Base-by-base conservation (phyloP, 306 rosid species). In the Cucurbita argyrosperma region DNA sequence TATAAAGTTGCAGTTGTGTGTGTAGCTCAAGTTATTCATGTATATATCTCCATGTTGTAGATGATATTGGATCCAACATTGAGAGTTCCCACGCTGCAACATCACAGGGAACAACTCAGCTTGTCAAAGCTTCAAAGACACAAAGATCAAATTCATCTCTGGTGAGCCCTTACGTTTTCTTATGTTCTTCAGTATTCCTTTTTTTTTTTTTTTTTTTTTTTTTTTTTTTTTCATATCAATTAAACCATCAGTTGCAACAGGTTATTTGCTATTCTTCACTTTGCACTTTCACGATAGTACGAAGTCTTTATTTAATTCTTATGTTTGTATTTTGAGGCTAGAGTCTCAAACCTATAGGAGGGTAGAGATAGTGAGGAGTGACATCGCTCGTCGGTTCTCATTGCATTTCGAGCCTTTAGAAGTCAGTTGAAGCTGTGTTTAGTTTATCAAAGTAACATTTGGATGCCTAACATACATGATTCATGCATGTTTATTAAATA, bases 61-160 rank as follows among this genome's bases (percentile, higher is more conserved):
- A 90, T 85, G 97, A 93, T 74, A 83, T 93, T 58, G 94, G 93
- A 68, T 78, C 96, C 85, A 87, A 93, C 81, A 81, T 90, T 15
- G 97, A 89, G 83, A 58, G 88, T 73, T 68, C 98, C 21, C 98
- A 93, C 5, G 88, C 84, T 62, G 92, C 98, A 26, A 93, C 93
- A 38, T 76, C 64, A 30, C 98, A 90, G 81, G 98, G 80, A 63
- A 90, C 70, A 56, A 62, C 98, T 37, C 94, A 93, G 55, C 96
- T 93, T 56, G 89, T 52, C 13, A 87, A 90, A 82, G 98, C 98
- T 12, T 76, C 98, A 4, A 93, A 87, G 84, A 86, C 92, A 50
- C 98, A 93, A 76, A 87, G 80, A 86, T 93, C 97, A 49, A 93
- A 86, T 83, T 93, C 98, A 21, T 90, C 98, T 74, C 85, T 93